Evolutionary conservation across 169 alveolate species (phyloP).

Genomic region (Plasmodium billcollinsi): DNA sequence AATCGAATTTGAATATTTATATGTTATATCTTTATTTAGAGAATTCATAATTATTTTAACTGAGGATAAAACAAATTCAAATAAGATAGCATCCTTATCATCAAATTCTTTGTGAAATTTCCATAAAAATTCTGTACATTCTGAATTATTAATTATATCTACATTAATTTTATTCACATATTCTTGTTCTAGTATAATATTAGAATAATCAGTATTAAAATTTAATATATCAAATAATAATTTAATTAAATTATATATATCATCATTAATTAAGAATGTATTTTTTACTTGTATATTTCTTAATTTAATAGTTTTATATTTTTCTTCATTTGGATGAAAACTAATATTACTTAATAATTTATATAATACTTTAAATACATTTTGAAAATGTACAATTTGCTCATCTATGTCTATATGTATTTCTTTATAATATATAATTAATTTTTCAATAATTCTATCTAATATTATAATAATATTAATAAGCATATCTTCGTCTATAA

Average conservation of each 20-base stretch:
- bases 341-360: slow-evolving; percentile 56
- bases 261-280: slow-evolving; percentile 32
- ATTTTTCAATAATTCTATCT: slow-evolving; percentile 42
- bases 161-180: neutral
- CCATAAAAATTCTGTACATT: slow-evolving; percentile 26
- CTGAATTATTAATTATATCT: neutral
- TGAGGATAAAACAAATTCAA: slow-evolving; percentile 59
- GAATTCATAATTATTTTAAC: slow-evolving; percentile 49
- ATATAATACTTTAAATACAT: slow-evolving; percentile 45
- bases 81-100: slow-evolving; percentile 54
- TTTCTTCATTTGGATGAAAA: slow-evolving; percentile 54
- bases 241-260: slow-evolving; percentile 54
- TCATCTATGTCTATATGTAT: slow-evolving; percentile 18
- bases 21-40: slow-evolving; percentile 36
- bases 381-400: slow-evolving; percentile 46
- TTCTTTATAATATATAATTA: slow-evolving; percentile 30
- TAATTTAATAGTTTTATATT: slow-evolving; percentile 50
- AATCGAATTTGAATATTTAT: neutral
- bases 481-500: slow-evolving; percentile 60
- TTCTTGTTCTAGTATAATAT: neutral
- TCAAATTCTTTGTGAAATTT: slow-evolving; percentile 49
- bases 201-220: slow-evolving; percentile 34
- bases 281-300: slow-evolving; percentile 36
- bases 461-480: slow-evolving; percentile 38
- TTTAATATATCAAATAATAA: slow-evolving; percentile 59